Conservation (phyloP, 2,329 filamentous ascomycete species). For the Monosporascus sp. region DNA sequence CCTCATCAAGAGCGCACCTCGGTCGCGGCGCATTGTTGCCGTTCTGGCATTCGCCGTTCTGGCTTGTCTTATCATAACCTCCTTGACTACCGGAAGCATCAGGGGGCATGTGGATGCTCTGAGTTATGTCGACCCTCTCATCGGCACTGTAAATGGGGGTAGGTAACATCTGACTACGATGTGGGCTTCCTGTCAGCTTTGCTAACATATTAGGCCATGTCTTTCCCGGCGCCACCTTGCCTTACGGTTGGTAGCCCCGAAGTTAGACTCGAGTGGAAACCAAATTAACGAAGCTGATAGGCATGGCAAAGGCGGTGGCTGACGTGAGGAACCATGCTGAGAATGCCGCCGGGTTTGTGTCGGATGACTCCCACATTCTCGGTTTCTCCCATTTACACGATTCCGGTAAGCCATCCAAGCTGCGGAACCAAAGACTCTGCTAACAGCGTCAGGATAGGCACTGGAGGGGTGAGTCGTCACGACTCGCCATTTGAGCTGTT, state of each 20-base stretch:
- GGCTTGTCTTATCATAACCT: neutral
- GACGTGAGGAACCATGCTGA: slow-evolving; percentile 23
- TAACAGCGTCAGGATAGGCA: slow-evolving; percentile 16
- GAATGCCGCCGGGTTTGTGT: slow-evolving; percentile 28
- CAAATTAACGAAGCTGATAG: slow-evolving; percentile 12
- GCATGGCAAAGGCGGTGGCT: slow-evolving; percentile 30
- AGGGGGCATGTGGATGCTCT: slow-evolving; percentile 12
- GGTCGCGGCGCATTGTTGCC: neutral
- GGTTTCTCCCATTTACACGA: slow-evolving; percentile 32
- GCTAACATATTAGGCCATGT: slow-evolving; percentile 25
- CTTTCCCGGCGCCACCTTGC: slow-evolving; percentile 28
- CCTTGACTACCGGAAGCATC: too few species aligned
- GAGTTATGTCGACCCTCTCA: slow-evolving; percentile 25
- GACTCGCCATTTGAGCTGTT: neutral
- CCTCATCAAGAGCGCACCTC: neutral
- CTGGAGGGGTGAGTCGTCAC: slow-evolving; percentile 25
- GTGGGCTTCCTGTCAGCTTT: neutral
- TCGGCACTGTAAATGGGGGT: slow-evolving; percentile 28
- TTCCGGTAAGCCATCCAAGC: slow-evolving; percentile 17
- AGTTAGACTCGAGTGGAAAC: neutral
- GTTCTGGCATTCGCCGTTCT: neutral
- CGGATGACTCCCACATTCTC: slow-evolving; percentile 24
- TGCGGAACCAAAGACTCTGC: neutral
- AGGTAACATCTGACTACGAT: neutral
- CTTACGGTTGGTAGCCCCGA: slow-evolving; percentile 21